Percentiles rank a stretch among this genome's conserved stretches.
Conservation (phyloP, 768 basidiomycete species). For the Ramaria sp. region DNA sequence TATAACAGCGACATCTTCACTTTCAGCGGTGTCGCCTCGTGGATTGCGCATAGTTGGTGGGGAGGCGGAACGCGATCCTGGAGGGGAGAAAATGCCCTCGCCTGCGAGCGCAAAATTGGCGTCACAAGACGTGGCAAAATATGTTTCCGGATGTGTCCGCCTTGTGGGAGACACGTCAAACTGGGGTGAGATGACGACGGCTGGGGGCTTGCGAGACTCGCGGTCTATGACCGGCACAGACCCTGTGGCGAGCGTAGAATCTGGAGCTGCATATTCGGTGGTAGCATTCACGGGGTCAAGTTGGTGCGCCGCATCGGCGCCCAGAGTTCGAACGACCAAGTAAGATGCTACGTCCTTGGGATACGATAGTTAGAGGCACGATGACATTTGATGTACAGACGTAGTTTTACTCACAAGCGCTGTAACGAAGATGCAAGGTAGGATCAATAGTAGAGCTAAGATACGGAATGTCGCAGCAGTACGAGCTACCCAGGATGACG, state of each 20-base stretch:
- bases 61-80: constrained; percentile 53
- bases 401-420: constrained; percentile 41
- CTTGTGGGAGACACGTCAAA: neutral
- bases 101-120: constrained; percentile 50
- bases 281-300: constrained; percentile 65
- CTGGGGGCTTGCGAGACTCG: neutral
- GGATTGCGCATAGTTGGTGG: constrained; percentile 30
- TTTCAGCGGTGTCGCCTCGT: neutral
- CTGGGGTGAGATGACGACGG: neutral
- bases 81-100: constrained; percentile 66
- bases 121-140: constrained; percentile 41
- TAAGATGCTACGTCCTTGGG: constrained; percentile 70
- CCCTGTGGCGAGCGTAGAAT: neutral
- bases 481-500: constrained; percentile 56
- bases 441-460: constrained; percentile 41
- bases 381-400: neutral
- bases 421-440: constrained; percentile 48
- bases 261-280: constrained; percentile 15
- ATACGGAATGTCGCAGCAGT: constrained; percentile 55
- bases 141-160: neutral
- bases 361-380: neutral
- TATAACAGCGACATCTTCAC: neutral
- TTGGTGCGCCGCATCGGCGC: constrained; percentile 28
- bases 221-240: neutral
- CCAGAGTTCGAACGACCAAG: constrained; percentile 72